Base-by-base conservation (phyloP, 2,329 filamentous ascomycete genomes). In the Aspergillus fischeri region DNA sequence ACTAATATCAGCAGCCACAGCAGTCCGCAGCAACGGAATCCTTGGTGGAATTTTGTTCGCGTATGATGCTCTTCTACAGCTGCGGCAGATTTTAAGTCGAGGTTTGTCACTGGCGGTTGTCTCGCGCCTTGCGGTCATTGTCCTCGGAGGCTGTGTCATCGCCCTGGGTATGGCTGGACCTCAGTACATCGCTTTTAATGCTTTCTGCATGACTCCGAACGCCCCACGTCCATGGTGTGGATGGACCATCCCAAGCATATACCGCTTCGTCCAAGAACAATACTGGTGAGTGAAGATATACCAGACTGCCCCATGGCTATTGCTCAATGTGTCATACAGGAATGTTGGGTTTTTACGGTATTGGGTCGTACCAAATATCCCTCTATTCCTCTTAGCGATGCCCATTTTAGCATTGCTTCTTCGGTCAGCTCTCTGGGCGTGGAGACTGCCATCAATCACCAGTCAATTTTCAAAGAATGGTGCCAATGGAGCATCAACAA, bases 311-410 rank as follows among this genome's bases (percentile, higher is more conserved):
- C 53, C 17, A 51, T 27, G 21, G 28, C 29, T 24, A 6, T 25
- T 51, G 27, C 49, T 10, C 25, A 59, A 64, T 64, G 70, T n/a
- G 45, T 51, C 10, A 17, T 41, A 24, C 60, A 96, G 92, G 94
- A 87, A 93, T 66, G 86, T 89, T 53, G 94, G 94, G 0, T 88
- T 96, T 64, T 82, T 97, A 52, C 83, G 83, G 58, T 99, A 99
- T 77, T 99, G 94, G 94, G 96, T 87, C 0, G 62, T 88, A 0
- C 85, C 88, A 5, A 97, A 99, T 69, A 70, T 94, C 9, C 94
- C 94, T 0, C 81, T 99, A 1, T 99, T 99, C 74, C 67, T 92
- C 24, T 82, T 99, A 10, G 92, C 92, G 1, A 75, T 83, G 0
- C 94, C 94, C 1, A 88, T 93, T 80, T 78, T 96, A 52, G 77